Conservation (phyloP, 768 basidiomycete species). For the Tephrocybe sp. region DNA sequence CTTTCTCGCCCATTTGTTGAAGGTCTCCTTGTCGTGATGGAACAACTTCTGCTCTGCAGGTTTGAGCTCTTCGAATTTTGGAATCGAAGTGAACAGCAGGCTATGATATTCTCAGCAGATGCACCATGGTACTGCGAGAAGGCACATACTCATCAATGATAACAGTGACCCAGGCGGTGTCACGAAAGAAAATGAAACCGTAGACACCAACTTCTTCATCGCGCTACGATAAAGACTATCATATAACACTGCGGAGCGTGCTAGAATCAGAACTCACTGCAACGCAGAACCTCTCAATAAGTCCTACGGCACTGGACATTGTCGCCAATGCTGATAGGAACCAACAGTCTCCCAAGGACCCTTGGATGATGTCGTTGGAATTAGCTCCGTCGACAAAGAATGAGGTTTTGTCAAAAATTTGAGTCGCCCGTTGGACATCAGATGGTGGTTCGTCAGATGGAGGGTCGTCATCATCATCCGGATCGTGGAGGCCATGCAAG, state of each 20-base stretch:
- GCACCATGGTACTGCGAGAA: neutral
- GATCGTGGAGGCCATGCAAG: conserved; percentile 33
- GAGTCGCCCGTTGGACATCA: conserved; percentile 44
- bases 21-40: conserved; percentile 48
- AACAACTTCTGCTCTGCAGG: conserved; percentile 41
- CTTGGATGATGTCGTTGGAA: conserved; percentile 50
- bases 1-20: conserved; percentile 43
- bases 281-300: conserved; percentile 55
- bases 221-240: conserved; percentile 25
- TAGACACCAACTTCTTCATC: conserved; percentile 52
- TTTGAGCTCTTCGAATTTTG: conserved; percentile 41
- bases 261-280: conserved; percentile 29
- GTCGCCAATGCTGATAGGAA: conserved; percentile 53
- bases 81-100: conserved; percentile 39
- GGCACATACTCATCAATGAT: conserved; percentile 46
- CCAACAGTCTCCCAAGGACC: conserved; percentile 51
- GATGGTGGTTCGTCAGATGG: conserved; percentile 25
- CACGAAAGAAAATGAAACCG: conserved; percentile 51
- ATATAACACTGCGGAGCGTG: neutral
- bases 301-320: conserved; percentile 39
- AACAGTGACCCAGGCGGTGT: conserved; percentile 45
- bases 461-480: no score
- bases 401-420: conserved; percentile 50
- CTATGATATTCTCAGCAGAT: conserved; percentile 20
- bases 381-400: conserved; percentile 47